Evolutionary conservation across 768 basidiomycete species (phyloP).

Genomic region (Rhodosporidiobolus odoratus): DNA sequence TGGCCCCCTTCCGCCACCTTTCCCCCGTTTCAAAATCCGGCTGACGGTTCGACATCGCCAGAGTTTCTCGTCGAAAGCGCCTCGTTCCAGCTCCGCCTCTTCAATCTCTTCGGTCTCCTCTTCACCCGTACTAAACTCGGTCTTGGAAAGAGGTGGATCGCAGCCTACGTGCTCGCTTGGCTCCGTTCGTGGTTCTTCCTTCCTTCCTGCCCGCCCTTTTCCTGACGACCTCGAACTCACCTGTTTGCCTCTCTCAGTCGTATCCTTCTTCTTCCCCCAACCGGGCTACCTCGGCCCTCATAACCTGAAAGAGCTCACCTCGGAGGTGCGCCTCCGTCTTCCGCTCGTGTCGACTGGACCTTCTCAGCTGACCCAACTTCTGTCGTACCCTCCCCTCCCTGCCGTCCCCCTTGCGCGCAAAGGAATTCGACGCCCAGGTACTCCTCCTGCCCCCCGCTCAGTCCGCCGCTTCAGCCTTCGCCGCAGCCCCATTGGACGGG

Average conservation of each 20-base stretch:
- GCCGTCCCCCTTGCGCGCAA: no score
- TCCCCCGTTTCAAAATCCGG: no score
- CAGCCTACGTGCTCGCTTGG: constrained; percentile 12
- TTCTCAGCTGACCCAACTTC: not conserved
- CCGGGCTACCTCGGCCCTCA: constrained; percentile 26
- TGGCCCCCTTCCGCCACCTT: not conserved
- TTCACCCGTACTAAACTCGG: constrained; percentile 5
- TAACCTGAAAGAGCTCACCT: not conserved
- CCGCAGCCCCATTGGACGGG: not conserved
- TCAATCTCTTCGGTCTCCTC: constrained; percentile 23
- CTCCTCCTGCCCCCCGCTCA: constrained; percentile 21
- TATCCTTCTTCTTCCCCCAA: constrained; percentile 30
- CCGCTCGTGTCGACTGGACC: no score
- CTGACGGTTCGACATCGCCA: not conserved
- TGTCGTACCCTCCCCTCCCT: not conserved
- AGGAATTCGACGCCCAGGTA: constrained; percentile 30
- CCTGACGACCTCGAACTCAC: no score
- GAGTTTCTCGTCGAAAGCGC: constrained; percentile 12
- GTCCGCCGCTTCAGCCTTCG: constrained; percentile 4
- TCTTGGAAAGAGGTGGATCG: not conserved
- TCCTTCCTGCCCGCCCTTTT: not conserved
- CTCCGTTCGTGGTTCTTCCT: constrained; percentile 10
- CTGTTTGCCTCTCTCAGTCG: not conserved
- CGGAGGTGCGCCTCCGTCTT: constrained; percentile 12
- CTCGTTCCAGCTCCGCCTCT: constrained; percentile 17